Evolutionary conservation across 352 stramenopile species (phyloP).

Genomic region (Globisporangium alternatum): DNA sequence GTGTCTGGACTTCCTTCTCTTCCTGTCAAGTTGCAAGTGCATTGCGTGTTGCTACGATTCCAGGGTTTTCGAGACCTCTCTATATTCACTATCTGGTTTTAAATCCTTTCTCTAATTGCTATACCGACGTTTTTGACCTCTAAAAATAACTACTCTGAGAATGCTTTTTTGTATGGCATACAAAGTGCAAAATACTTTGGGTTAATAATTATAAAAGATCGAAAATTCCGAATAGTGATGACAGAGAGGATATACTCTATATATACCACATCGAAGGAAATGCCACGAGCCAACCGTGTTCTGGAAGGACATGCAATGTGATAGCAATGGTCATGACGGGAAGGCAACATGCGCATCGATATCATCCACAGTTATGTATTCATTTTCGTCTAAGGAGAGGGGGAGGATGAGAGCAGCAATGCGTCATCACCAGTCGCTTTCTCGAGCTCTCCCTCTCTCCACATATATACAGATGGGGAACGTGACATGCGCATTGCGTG

Average conservation of each 20-base stretch:
- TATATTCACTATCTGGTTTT: no score
- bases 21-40: background rate
- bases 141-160: no score
- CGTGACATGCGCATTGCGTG: background rate
- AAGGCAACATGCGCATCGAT: background rate
- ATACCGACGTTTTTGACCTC: no score
- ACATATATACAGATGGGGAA: background rate
- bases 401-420: background rate
- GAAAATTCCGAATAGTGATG: no score
- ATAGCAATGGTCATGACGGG: background rate
- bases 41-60: background rate
- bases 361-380: background rate
- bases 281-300: constrained; percentile 6
- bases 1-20: background rate
- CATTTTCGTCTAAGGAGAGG: constrained; percentile 1
- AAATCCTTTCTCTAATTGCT: no score
- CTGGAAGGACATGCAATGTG: constrained; percentile 11
- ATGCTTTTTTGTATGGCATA: background rate
- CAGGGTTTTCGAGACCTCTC: no score
- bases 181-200: no score
- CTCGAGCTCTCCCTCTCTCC: background rate
- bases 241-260: no score
- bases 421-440: background rate
- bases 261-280: no score
- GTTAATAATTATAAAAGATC: no score